Evolutionary conservation across 306 rosid species (phyloP).

Genomic region (Argentina anserina): DNA sequence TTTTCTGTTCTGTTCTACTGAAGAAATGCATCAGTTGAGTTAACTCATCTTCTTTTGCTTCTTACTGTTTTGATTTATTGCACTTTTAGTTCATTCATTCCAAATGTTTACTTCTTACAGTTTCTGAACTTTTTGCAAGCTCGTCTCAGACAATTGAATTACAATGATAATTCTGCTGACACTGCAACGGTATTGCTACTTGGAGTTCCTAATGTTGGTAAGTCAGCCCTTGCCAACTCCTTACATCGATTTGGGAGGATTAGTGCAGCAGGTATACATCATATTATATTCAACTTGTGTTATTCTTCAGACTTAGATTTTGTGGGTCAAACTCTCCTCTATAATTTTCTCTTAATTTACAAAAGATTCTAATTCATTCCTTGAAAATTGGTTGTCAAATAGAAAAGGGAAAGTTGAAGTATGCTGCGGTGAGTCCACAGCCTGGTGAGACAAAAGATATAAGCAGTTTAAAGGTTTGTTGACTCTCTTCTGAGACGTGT

Average conservation of each 20-base stretch:
- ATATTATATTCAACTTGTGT: neutral
- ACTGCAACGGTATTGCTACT: constrained; percentile 68
- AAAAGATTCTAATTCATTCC: neutral
- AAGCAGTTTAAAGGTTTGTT: constrained; percentile 72
- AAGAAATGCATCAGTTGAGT: too few species aligned
- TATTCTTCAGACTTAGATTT: neutral
- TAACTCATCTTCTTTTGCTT: neutral
- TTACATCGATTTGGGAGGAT: constrained; percentile 86
- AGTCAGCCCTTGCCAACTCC: constrained; percentile 83
- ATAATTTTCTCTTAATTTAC: neutral
- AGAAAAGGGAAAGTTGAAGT: constrained; percentile 90
- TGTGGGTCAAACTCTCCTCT: neutral
- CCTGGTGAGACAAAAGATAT: constrained; percentile 82
- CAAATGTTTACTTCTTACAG: constrained; percentile 35
- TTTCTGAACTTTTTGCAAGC: constrained; percentile 69
- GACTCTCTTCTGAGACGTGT: constrained; percentile 9
- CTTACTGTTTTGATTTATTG: neutral
- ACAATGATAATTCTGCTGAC: constrained; percentile 35
- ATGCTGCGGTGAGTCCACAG: constrained; percentile 70
- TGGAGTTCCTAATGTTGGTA: constrained; percentile 92
- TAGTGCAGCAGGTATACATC: constrained; percentile 69
- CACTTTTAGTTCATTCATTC: constrained; percentile 1
- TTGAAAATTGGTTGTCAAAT: constrained; percentile 17
- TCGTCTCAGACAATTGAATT: constrained; percentile 53
- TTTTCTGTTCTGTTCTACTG: too few species aligned